Base-by-base conservation (phyloP, 2,329 filamentous ascomycete genomes). In the Colletotrichum sp. region DNA sequence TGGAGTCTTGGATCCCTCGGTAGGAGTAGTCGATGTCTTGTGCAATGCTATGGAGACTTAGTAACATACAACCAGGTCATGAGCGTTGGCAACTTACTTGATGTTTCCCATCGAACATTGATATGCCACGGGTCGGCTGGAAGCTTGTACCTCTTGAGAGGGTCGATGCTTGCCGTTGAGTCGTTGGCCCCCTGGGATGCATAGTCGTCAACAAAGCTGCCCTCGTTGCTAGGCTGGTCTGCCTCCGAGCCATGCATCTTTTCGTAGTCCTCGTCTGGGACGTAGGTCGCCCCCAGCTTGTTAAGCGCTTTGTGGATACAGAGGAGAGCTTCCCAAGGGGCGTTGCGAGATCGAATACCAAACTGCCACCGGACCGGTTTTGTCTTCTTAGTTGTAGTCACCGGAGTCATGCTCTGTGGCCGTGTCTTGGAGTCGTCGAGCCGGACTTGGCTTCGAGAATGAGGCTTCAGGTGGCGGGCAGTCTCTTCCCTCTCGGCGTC, bases 281-380 rank as follows among this genome's bases (percentile, higher is more conserved):
- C 92, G 94, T 98, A 99, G 66, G 96, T 93, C 15, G 96, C 97
- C 36, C 95, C 96, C 81, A 98, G 93, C 79, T 96, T 96, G 76
- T 93, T 90, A 59, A 99, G 88, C 1, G 97, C 96, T 83, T 96
- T 96, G 88, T 98, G 98, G 72, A 99, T 97, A 81, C 96, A 98
- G 30, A 98, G 88, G 84, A 99, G 94, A 0, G 97, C 97, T 84
- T 99, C 97, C 81, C 96, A 95, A 1, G 97, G 97, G 72, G 95
- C 94, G 81, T 99, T 99, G 65, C 97, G 93, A 62, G 95, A 98
- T 48, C 97, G 92, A 77, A 99, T 99, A 72, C 97, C 97, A 83
- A 99, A 99, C 83, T 99, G 97, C 97, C 97, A 99, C 79, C 96
- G 95, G 18, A 96, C 95, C 2, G 94, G 94, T 81, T 95, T 96